These are phyloP conservation scores for Crithidia acanthocephali DNA, from an alignment of 208 protist genomes.

Conservation along the genomic window DNA sequence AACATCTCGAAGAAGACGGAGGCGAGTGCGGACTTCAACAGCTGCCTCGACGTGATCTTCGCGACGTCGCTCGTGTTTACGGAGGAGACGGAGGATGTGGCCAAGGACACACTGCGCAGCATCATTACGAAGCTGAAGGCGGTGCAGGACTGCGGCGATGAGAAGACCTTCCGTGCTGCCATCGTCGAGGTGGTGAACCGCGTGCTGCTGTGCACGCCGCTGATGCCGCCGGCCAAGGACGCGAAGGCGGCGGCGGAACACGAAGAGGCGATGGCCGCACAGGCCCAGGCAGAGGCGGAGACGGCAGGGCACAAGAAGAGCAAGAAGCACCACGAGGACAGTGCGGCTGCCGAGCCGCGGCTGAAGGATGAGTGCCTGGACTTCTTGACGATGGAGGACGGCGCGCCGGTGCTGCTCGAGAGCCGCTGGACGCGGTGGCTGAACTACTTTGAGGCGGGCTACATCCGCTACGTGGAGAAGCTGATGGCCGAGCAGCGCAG, in stretches of 20 bases:
- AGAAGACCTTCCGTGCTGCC: slow-evolving; percentile 38
- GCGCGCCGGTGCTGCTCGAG: slow-evolving; percentile 32
- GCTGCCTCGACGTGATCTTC: slow-evolving; percentile 38
- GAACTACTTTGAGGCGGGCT: slow-evolving; percentile 30
- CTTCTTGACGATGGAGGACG: slow-evolving; percentile 40
- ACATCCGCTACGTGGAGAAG: slow-evolving; percentile 26
- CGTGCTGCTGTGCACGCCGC: slow-evolving; percentile 50
- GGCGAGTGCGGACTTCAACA: slow-evolving; percentile 35
- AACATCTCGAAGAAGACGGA: slow-evolving; percentile 20
- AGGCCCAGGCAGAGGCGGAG: neutral
- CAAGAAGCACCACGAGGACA: neutral
- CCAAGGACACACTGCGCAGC: slow-evolving; percentile 30
- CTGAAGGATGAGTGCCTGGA: slow-evolving; percentile 43
- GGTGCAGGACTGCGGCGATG: slow-evolving; percentile 37
- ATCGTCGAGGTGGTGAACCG: slow-evolving; percentile 44
- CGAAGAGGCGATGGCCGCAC: neutral
- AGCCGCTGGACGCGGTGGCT: slow-evolving; percentile 36
- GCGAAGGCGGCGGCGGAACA: slow-evolving; percentile 16
- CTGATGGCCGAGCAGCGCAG: slow-evolving; percentile 16
- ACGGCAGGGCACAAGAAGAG: neutral
- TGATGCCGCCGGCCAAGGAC: slow-evolving; percentile 29
- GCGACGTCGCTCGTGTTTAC: slow-evolving; percentile 33
- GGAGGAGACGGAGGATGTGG: slow-evolving; percentile 28
- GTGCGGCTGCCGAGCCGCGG: slow-evolving; percentile 2
- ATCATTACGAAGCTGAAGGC: slow-evolving; percentile 36